phyloP scores from a whole-genome alignment of 2,329 filamentous ascomycete genomes.

The Penicillium sp. region DNA sequence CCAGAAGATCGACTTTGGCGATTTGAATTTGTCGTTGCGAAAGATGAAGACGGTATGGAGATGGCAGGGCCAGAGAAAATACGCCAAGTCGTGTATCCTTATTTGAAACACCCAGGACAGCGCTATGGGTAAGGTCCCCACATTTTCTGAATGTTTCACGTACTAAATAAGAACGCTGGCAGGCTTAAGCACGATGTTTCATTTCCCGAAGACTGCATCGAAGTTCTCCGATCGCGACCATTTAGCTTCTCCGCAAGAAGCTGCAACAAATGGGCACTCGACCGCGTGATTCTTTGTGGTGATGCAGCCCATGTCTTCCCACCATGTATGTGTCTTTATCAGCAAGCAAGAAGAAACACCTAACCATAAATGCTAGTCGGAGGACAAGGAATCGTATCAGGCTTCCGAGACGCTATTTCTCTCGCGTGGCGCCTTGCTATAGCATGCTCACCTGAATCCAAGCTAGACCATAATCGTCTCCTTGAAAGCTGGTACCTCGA shows the following conservation, averaged over 20 bases:
- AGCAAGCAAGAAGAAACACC: background rate
- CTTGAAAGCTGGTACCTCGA: constrained; percentile 36
- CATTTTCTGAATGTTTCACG: background rate
- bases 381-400: constrained; percentile 44
- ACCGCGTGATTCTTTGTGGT: constrained; percentile 46
- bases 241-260: constrained; percentile 48
- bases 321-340: constrained; percentile 37
- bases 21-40: constrained; percentile 39
- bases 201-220: constrained; percentile 49
- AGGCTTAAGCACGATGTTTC: constrained; percentile 25
- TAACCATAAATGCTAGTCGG: constrained; percentile 29
- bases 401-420: constrained; percentile 40
- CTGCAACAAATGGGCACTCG: constrained; percentile 49
- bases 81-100: constrained; percentile 26
- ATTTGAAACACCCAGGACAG: constrained; percentile 27
- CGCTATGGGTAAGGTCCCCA: constrained; percentile 22
- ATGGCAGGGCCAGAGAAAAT: constrained; percentile 21
- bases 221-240: constrained; percentile 47
- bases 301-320: constrained; percentile 56
- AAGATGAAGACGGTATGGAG: constrained; percentile 31
- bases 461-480: constrained; percentile 22
- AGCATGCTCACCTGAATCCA: constrained; percentile 19
- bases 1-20: constrained; percentile 45
- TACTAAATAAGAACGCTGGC: background rate
- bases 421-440: constrained; percentile 41